These are phyloP conservation scores for Quillaja saponaria DNA, from an alignment of 306 rosid species.

Conservation along the genomic window DNA sequence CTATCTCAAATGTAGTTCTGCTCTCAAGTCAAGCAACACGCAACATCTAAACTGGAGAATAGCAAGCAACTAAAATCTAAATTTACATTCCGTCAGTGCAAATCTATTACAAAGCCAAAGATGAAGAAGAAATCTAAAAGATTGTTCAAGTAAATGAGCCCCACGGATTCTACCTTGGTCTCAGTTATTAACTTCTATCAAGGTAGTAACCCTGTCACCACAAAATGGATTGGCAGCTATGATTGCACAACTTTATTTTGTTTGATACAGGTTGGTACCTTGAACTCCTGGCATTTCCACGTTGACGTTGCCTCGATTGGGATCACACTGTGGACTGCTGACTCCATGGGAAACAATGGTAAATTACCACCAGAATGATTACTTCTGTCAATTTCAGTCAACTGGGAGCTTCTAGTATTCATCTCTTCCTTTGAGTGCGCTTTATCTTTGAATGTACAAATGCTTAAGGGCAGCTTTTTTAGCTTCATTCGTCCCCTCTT, in stretches of 20 bases:
- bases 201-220: conserved; percentile 35
- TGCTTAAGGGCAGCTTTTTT: conserved; percentile 81
- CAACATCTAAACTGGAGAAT: conserved; percentile 40
- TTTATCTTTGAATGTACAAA: conserved; percentile 62
- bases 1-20: conserved; percentile 44
- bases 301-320: conserved; percentile 63
- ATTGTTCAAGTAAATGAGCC: neutral
- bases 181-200: conserved; percentile 62
- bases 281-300: conserved; percentile 87
- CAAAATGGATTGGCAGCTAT: conserved; percentile 41
- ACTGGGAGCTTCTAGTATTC: conserved; percentile 44
- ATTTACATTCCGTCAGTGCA: conserved; percentile 69
- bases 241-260: conserved; percentile 77
- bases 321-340: conserved; percentile 55
- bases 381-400: conserved; percentile 49
- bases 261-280: conserved; percentile 70
- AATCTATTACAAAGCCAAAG: conserved; percentile 64
- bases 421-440: conserved; percentile 62
- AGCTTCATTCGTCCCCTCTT: conserved; percentile 91
- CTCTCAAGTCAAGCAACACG: conserved; percentile 39
- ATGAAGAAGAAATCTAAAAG: conserved; percentile 29
- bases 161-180: conserved; percentile 59
- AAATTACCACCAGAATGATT: conserved; percentile 45
- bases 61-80: conserved; percentile 61
- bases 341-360: conserved; percentile 59